Conservation (phyloP, 1,139 yeast genomes). For the Debaryomyces fabryi region DNA sequence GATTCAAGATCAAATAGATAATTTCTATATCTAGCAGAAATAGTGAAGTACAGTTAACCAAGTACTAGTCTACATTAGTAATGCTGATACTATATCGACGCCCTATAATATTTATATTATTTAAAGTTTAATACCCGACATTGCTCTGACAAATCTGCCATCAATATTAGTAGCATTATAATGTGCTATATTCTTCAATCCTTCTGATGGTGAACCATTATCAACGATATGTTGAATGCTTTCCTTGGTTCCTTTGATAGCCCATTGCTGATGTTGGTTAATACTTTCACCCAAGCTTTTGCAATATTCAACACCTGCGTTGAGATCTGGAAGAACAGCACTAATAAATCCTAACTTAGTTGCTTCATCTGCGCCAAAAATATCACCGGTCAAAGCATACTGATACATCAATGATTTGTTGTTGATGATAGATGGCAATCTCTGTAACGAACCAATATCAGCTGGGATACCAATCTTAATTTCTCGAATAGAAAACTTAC, state of each 20-base stretch:
- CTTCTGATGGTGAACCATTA: conserved; percentile 47
- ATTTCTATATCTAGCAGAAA: neutral
- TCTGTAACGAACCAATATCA: conserved; percentile 77
- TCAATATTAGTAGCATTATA: conserved; percentile 53
- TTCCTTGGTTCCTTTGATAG: conserved; percentile 67
- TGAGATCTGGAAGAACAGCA: conserved; percentile 46
- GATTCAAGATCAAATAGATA: neutral
- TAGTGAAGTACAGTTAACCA: neutral
- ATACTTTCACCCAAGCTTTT: conserved; percentile 54
- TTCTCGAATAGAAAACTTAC: conserved; percentile 65
- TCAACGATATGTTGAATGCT: conserved; percentile 56
- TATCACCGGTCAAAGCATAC: conserved; percentile 64
- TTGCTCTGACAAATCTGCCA: conserved; percentile 18
- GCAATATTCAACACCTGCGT: conserved; percentile 54
- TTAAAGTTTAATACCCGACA: conserved; percentile 13
- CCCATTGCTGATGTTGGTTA: conserved; percentile 55
- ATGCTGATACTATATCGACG: neutral
- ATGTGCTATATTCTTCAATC: conserved; percentile 55
- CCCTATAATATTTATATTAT: neutral
- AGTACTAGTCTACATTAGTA: neutral
- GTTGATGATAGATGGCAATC: conserved; percentile 58
- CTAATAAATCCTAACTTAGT: conserved; percentile 57
- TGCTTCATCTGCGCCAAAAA: conserved; percentile 61
- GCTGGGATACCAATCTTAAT: conserved; percentile 77
- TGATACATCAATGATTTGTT: conserved; percentile 65